A percentile compares a stretch with the other conserved stretches of the same genome.
Evolutionary conservation across 2,329 filamentous ascomycete species (phyloP).

Genomic region (Epichloe baconii): DNA sequence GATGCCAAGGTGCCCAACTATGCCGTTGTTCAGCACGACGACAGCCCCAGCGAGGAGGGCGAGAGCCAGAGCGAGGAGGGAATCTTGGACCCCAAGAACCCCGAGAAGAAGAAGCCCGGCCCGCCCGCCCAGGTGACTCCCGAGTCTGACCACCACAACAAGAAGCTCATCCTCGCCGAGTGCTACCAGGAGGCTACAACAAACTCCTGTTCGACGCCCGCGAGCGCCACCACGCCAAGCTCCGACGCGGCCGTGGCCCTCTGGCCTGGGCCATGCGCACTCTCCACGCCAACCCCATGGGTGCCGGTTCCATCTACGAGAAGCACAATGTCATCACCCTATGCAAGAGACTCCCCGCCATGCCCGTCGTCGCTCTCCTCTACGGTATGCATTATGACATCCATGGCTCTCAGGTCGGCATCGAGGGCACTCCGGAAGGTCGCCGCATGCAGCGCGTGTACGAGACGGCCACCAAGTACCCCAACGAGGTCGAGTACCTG

Average conservation of each 20-base stretch:
- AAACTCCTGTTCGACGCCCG: conserved; percentile 45
- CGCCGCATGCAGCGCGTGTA: conserved; percentile 41
- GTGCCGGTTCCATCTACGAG: conserved; percentile 62
- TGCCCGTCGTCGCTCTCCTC: conserved; percentile 46
- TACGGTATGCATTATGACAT: conserved; percentile 78
- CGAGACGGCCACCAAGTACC: conserved; percentile 47
- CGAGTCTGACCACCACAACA: conserved; percentile 28
- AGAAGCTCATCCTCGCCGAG: conserved; percentile 35
- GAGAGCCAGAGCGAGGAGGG: conserved; percentile 15
- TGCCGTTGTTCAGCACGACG: conserved; percentile 57
- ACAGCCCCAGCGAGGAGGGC: conserved; percentile 23
- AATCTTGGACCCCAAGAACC: conserved; percentile 11
- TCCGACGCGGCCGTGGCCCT: conserved; percentile 49
- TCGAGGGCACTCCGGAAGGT: conserved; percentile 12
- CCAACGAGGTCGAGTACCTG: conserved; percentile 56
- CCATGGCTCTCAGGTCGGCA: conserved; percentile 29
- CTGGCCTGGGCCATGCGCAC: conserved; percentile 76
- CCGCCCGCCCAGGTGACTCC: conserved; percentile 5
- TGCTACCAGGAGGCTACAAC: conserved; percentile 42
- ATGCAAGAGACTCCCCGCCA: conserved; percentile 54
- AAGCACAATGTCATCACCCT: conserved; percentile 52
- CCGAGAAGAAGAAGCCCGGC: neutral
- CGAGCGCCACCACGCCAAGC: conserved; percentile 46
- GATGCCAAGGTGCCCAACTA: conserved; percentile 57
- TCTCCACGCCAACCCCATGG: conserved; percentile 61